A percentile compares a stretch with the other conserved stretches of the same genome.
phyloP scores from a whole-genome alignment of 352 stramenopile genomes.

The Pythium phragmitis region DNA sequence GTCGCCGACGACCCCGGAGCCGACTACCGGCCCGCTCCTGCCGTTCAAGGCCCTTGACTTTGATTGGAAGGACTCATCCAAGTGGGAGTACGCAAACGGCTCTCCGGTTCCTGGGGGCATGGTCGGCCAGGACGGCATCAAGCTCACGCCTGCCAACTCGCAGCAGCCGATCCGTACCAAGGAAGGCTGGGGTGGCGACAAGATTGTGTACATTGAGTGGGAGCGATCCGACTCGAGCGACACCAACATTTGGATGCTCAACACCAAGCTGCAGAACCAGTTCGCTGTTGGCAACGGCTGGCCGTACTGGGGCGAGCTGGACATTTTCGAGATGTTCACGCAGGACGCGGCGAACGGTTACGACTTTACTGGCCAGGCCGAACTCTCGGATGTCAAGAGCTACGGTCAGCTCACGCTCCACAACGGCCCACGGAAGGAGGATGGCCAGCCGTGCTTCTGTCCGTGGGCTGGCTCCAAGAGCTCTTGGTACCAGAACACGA shows the following conservation, averaged over 20 bases:
- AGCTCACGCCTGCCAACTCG: constrained; percentile 49
- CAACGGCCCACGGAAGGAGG: constrained; percentile 46
- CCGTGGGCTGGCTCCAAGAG: constrained; percentile 45
- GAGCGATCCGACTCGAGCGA: constrained; percentile 56
- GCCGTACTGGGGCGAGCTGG: constrained; percentile 74
- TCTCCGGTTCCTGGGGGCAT: constrained; percentile 34
- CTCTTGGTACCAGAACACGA: constrained; percentile 53
- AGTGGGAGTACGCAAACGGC: constrained; percentile 63
- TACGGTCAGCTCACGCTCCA: constrained; percentile 78
- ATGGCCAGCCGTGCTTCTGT: constrained; percentile 58
- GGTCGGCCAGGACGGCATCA: constrained; percentile 53
- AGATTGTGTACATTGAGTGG: constrained; percentile 75
- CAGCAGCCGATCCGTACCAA: constrained; percentile 59
- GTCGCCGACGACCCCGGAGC: constrained; percentile 5
- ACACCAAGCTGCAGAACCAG: constrained; percentile 64
- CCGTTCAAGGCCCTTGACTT: constrained; percentile 59
- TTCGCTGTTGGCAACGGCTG: constrained; percentile 59
- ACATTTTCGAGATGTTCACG: constrained; percentile 87
- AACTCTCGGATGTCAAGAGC: constrained; percentile 36
- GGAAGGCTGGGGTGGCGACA: constrained; percentile 64
- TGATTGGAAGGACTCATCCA: constrained; percentile 57
- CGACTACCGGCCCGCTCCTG: constrained; percentile 6
- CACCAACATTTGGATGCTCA: constrained; percentile 87
- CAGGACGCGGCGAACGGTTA: constrained; percentile 49
- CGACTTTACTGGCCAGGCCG: constrained; percentile 47